Conservation (phyloP, 2,329 filamentous ascomycete species). For the Corynespora cassiicola region DNA sequence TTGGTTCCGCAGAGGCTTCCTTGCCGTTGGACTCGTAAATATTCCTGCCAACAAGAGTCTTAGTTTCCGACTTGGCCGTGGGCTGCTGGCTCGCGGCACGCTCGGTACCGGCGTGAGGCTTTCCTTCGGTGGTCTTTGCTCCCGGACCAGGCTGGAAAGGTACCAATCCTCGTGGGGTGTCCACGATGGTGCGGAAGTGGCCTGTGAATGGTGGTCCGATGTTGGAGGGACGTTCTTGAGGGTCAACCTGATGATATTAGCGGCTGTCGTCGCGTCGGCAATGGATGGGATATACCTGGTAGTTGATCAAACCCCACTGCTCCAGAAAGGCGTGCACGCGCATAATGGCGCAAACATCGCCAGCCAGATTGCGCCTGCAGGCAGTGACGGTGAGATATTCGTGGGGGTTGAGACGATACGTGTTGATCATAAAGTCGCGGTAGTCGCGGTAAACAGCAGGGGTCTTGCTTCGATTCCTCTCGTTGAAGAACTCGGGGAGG, state of each 20-base stretch:
- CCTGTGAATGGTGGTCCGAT: slow-evolving; percentile 97
- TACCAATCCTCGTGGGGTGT: slow-evolving; percentile 92
- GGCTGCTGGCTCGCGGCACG: slow-evolving; percentile 69
- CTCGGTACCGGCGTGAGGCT: slow-evolving; percentile 72
- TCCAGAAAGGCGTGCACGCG: slow-evolving; percentile 96
- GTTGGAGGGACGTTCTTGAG: slow-evolving; percentile 91
- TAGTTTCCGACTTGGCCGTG: slow-evolving; percentile 78
- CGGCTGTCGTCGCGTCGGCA: neutral
- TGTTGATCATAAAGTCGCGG: slow-evolving; percentile 99
- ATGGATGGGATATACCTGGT: slow-evolving; percentile 72
- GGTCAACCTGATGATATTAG: slow-evolving; percentile 98
- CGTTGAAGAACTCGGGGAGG: slow-evolving; percentile 98
- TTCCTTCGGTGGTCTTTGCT: slow-evolving; percentile 66
- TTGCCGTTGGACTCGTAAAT: slow-evolving; percentile 94
- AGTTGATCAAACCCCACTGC: slow-evolving; percentile 99
- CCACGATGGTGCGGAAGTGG: slow-evolving; percentile 94
- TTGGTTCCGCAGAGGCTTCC: slow-evolving; percentile 73
- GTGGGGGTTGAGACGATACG: slow-evolving; percentile 91
- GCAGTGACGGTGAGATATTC: slow-evolving; percentile 98
- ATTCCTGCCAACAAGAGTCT: slow-evolving; percentile 91
- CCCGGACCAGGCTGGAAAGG: slow-evolving; percentile 92
- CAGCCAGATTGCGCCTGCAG: slow-evolving; percentile 90
- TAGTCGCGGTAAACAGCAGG: slow-evolving; percentile 98
- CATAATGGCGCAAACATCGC: slow-evolving; percentile 99
- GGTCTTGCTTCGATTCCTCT: slow-evolving; percentile 96